phyloP scores from a whole-genome alignment of 495 filamentous ascomycete genomes.

The Bathelium albidoporum region DNA sequence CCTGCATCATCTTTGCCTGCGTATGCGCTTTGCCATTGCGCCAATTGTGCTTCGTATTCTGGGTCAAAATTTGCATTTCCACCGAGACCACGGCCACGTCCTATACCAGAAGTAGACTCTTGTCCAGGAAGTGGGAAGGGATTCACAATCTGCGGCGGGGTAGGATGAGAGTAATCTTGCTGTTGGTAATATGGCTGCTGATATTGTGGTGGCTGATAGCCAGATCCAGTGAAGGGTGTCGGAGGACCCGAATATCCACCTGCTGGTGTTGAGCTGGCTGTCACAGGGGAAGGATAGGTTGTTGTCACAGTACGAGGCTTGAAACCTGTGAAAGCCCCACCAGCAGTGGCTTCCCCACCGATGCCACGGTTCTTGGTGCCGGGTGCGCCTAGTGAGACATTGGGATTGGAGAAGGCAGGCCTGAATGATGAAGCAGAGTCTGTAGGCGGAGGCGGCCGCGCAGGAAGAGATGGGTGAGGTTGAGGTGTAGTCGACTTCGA shows the following conservation, averaged over 20 bases:
- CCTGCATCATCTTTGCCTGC: conserved; percentile 44
- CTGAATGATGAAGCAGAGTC: conserved; percentile 47
- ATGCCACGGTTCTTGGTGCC: conserved; percentile 26
- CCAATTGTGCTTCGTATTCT: conserved; percentile 85
- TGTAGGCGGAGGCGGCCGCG: conserved; percentile 65
- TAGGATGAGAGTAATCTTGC: conserved; percentile 39
- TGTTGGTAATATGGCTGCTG: conserved; percentile 32
- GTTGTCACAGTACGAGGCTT: conserved; percentile 50
- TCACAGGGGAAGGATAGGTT: conserved; percentile 34
- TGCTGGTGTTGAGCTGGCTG: conserved; percentile 35
- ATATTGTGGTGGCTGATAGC: conserved; percentile 17
- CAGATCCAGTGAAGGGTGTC: conserved; percentile 13
- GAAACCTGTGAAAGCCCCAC: conserved; percentile 46
- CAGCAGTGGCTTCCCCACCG: conserved; percentile 31
- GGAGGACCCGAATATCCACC: conserved; percentile 13
- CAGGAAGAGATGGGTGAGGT: conserved; percentile 56
- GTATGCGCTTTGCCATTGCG: conserved; percentile 95
- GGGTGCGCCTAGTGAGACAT: conserved; percentile 31
- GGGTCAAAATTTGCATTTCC: conserved; percentile 48
- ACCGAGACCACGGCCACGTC: conserved; percentile 39
- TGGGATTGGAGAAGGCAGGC: conserved; percentile 43
- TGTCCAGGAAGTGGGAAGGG: conserved; percentile 63
- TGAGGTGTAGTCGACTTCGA: conserved; percentile 40
- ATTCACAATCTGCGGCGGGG: conserved; percentile 70
- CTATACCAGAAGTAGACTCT: conserved; percentile 28